Percentiles rank a stretch among this genome's conserved stretches.
Evolutionary conservation across 2,329 filamentous ascomycete species (phyloP).

Genomic region (Aureobasidium sp.): DNA sequence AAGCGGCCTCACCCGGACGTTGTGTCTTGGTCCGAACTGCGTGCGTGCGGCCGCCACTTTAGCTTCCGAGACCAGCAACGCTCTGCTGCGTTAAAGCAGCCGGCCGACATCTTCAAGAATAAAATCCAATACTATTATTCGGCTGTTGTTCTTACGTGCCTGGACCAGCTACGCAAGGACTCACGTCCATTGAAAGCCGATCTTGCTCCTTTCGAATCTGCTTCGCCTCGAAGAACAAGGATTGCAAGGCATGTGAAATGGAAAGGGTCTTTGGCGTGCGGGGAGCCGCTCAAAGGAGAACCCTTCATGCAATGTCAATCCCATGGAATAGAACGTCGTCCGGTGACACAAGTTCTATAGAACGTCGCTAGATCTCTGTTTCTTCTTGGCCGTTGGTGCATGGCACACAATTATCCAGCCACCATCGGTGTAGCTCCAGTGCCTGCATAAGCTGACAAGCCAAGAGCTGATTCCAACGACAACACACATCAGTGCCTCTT

Average conservation of each 20-base stretch:
- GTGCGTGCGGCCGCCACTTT: conserved; percentile 7
- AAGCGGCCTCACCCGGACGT: background rate
- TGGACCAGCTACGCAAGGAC: background rate
- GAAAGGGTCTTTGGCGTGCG: background rate
- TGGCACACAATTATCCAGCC: conserved; percentile 2
- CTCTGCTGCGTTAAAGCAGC: background rate
- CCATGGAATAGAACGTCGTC: background rate
- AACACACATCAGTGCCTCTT: background rate
- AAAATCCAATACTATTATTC: background rate
- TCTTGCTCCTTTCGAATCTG: background rate
- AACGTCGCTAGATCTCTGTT: conserved; percentile 1
- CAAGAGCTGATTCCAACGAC: background rate
- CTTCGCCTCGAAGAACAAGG: background rate
- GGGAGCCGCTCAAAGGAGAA: conserved; percentile 1
- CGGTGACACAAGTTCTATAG: conserved; percentile 6
- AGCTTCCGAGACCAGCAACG: conserved; percentile 6
- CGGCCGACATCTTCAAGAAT: background rate
- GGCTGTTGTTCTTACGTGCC: background rate
- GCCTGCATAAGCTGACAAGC: conserved; percentile 8
- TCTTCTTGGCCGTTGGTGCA: conserved; percentile 5
- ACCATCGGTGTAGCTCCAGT: conserved; percentile 11
- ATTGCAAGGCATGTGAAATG: background rate
- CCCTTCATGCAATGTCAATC: conserved; percentile 6
- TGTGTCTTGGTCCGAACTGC: conserved; percentile 5
- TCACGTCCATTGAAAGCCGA: background rate